Base-by-base conservation (phyloP, 2,329 filamentous ascomycete genomes). In the Xylaria digitata region DNA sequence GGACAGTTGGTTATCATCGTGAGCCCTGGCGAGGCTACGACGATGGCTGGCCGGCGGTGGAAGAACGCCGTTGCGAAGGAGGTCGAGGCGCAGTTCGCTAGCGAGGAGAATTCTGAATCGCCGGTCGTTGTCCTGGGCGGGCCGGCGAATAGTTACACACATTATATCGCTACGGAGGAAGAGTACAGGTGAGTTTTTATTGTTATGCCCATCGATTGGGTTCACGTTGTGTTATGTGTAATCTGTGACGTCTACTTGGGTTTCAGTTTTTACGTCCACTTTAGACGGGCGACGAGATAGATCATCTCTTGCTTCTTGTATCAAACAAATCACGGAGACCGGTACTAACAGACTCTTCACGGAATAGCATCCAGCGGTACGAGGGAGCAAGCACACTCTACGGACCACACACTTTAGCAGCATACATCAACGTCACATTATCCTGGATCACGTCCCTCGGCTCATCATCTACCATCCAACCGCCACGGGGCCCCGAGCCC, bases 41-140 rank as follows among this genome's bases (percentile, higher is more conserved):
- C 94, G 4, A 98, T 97, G 95, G 88, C 92, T 1, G 94, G 94
- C 0, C 87, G 94, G 23, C 88, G 95, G 30, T 97, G 95, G 94
- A 92, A 90, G 75, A 84, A 87, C 37, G 90, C 92, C 0, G 84
- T 96, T 17, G 78, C 82, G 1, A 80, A 83, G 19, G 83, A 84
- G n/a, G 85, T 87, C 7, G 79, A 82, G 1, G 66, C 70, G 0
- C 71, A 81, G 0, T 83, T 86, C 9, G 74, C 84, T 1, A 78
- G 85, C 5, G 80, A 83, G 0, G 80, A 86, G 57, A 70, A 74
- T 2, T 75, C 83, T 4, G 58, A 37, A 19, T 32, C 69, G 1
- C 91, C 92, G 0, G 76, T 93, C n/a, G 93, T 96, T 3, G 91
- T 97, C 1, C 83, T 97, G 0, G 93, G 94, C 30, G 94, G 92